Evolutionary conservation across 78 protist species (phyloP).

Genomic region (Cavenderia fasciculata): DNA sequence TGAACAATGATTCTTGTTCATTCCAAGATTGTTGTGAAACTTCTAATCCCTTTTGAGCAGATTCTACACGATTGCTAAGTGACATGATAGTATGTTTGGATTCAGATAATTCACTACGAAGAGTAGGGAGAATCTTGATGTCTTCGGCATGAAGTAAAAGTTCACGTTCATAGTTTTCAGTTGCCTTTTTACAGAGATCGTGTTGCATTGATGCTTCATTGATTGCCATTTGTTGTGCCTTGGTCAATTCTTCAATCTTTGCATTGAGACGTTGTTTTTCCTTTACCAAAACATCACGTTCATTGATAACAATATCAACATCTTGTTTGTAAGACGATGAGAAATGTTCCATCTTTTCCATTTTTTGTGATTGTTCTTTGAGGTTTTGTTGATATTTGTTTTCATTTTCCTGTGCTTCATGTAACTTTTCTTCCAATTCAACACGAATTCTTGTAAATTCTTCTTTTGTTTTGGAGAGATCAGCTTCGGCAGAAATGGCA

Average conservation of each 20-base stretch:
- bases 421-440: slow-evolving; percentile 60
- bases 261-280: slow-evolving; percentile 22
- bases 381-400: neutral
- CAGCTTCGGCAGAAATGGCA: slow-evolving; percentile 41
- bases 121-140: slow-evolving; percentile 37
- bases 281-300: neutral
- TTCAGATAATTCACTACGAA: slow-evolving; percentile 24
- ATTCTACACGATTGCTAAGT: neutral
- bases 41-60: neutral
- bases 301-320: slow-evolving; percentile 16
- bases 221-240: slow-evolving; percentile 24
- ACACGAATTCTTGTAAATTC: slow-evolving; percentile 4
- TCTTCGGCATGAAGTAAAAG: slow-evolving; percentile 38
- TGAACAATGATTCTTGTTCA: slow-evolving; percentile 34
- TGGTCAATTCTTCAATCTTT: slow-evolving; percentile 14
- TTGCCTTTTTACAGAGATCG: slow-evolving; percentile 22
- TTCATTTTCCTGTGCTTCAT: slow-evolving; percentile 4
- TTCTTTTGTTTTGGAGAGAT: slow-evolving; percentile 34
- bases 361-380: slow-evolving; percentile 16
- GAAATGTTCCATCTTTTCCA: slow-evolving; percentile 59
- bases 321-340: slow-evolving; percentile 54
- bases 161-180: slow-evolving; percentile 63
- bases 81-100: neutral
- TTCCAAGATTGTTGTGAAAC: slow-evolving; percentile 25
- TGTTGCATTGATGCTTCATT: slow-evolving; percentile 35